phyloP scores from a whole-genome alignment of 495 filamentous ascomycete genomes.

The Aspergillus steynii region DNA sequence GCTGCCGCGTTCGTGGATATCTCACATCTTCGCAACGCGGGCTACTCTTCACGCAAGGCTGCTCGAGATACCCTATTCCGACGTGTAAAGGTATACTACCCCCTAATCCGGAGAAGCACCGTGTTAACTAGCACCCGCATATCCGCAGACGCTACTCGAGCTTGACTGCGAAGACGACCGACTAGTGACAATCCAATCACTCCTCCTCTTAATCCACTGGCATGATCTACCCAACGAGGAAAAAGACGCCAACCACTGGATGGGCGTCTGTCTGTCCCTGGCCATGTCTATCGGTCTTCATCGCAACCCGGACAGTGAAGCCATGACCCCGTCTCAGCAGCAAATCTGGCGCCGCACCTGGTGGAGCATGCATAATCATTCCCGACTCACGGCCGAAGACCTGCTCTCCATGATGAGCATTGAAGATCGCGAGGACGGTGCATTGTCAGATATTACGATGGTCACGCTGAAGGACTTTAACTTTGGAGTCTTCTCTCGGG shows the following conservation, averaged over 20 bases:
- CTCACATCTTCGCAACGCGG: slow-evolving; percentile 2
- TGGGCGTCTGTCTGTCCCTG: slow-evolving; percentile 11
- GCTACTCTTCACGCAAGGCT: slow-evolving; percentile 4
- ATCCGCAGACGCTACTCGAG: slow-evolving; percentile 3
- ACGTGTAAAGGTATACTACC: slow-evolving; percentile 4
- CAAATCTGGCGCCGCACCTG: slow-evolving; percentile 12
- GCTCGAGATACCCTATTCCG: slow-evolving; percentile 5
- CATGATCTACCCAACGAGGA: slow-evolving; percentile 8
- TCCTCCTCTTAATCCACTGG: slow-evolving; percentile 12
- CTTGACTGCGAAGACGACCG: slow-evolving; percentile 12
- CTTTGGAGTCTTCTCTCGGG: background rate
- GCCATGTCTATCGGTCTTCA: slow-evolving; percentile 13
- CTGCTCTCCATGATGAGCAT: slow-evolving; percentile 10
- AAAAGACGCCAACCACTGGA: slow-evolving; percentile 11
- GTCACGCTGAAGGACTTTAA: slow-evolving; percentile 4
- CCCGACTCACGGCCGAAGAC: slow-evolving; percentile 12
- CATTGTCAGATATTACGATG: background rate
- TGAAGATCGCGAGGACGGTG: slow-evolving; percentile 4
- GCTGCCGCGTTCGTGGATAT: slow-evolving; percentile 9
- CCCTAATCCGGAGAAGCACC: background rate
- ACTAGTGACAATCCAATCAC: slow-evolving; percentile 8
- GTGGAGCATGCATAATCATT: slow-evolving; percentile 14
- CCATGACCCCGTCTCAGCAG: slow-evolving; percentile 3
- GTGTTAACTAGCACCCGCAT: too few relatives aligned
- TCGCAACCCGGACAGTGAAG: background rate